phyloP scores from a whole-genome alignment of 768 basidiomycete species.

The Pulveroboletus ravenelii region DNA sequence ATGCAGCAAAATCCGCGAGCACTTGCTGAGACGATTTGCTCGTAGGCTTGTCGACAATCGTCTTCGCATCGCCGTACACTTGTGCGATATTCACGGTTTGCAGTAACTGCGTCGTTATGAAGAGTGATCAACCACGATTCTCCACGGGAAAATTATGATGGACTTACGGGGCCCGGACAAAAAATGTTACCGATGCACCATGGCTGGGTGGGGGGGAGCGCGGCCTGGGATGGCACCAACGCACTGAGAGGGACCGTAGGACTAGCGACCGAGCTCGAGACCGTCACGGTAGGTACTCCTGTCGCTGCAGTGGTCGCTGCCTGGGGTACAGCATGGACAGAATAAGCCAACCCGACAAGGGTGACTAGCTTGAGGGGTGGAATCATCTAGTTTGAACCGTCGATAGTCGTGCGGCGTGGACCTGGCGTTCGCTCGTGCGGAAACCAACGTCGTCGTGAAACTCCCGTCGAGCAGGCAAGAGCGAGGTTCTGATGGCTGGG shows the following conservation, averaged over 20 bases:
- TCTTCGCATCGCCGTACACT: constrained; percentile 78
- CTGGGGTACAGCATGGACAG: constrained; percentile 16
- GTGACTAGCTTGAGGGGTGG: constrained; percentile 11
- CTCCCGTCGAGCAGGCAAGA: neutral
- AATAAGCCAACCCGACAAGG: constrained; percentile 13
- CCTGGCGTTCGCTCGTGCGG: neutral
- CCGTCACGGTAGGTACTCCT: constrained; percentile 34
- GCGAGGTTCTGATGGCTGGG: neutral
- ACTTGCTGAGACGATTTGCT: constrained; percentile 59
- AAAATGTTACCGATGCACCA: constrained; percentile 81
- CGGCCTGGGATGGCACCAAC: constrained; percentile 59
- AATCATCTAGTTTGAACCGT: constrained; percentile 30
- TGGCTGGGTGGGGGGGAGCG: constrained; percentile 61
- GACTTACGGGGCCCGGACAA: constrained; percentile 67
- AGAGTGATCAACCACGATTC: neutral
- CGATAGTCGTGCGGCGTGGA: neutral
- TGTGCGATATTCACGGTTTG: constrained; percentile 82
- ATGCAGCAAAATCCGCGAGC: constrained; percentile 56
- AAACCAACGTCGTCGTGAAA: neutral
- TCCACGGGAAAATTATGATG: too few species aligned
- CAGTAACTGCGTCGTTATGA: constrained; percentile 46
- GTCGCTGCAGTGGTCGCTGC: constrained; percentile 8
- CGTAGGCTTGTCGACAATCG: constrained; percentile 88
- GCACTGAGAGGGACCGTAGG: constrained; percentile 51
- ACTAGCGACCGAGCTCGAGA: constrained; percentile 61